Evolutionary conservation across 208 protist species (phyloP).

Genomic region (Strigomonas oncopelti): DNA sequence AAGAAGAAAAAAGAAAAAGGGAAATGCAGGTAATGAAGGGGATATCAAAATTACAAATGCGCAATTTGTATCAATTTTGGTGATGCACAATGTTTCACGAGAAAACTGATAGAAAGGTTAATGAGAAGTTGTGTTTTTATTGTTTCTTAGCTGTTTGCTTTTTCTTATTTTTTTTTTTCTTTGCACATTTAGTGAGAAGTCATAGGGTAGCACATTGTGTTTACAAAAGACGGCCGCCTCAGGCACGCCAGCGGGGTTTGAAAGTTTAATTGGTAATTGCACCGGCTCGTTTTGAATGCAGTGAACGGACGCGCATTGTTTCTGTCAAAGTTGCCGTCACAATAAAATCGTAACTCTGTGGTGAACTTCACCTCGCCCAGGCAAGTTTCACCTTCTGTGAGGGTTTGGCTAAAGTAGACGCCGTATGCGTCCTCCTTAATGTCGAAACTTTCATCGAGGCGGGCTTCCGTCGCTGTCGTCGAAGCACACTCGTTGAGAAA

Average conservation of each 20-base stretch:
- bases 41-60: too few species aligned
- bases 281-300: not conserved
- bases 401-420: not conserved
- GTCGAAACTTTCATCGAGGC: not conserved
- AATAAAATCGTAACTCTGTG: not conserved
- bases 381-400: not conserved
- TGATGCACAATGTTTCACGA: too few species aligned
- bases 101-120: too few species aligned
- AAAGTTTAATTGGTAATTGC: not conserved
- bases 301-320: not conserved
- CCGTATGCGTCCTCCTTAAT: not conserved
- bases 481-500: too few species aligned
- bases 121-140: not conserved
- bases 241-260: not conserved
- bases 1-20: constrained; percentile 3
- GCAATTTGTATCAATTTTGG: too few species aligned
- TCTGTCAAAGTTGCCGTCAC: not conserved
- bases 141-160: too few species aligned
- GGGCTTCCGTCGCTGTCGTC: too few species aligned
- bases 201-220: not conserved
- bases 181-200: not conserved
- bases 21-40: too few species aligned
- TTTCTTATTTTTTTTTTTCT: too few species aligned
- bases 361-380: not conserved
- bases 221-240: not conserved